phyloP scores from a whole-genome alignment of 371 early-diverging fungal species.

The Mucor plumbeus region DNA sequence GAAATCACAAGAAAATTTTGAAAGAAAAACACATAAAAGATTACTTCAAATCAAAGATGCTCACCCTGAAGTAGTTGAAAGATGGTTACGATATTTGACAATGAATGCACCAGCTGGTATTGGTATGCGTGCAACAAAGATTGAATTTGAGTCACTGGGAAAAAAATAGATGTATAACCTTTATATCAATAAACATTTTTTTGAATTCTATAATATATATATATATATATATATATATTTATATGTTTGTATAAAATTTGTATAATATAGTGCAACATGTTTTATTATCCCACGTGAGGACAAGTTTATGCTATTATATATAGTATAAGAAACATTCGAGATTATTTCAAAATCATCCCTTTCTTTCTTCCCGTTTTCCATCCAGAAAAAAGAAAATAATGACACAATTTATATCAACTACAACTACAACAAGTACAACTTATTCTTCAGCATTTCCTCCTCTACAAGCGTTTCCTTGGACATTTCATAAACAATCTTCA shows the following conservation, averaged over 20 bases:
- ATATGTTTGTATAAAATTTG: no score
- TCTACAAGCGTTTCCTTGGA: slow-evolving; percentile 24
- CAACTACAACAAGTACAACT: not conserved
- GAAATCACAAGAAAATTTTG: slow-evolving; percentile 96
- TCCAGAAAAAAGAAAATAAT: not conserved
- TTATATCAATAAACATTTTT: not conserved
- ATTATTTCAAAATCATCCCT: not conserved
- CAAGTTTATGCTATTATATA: slow-evolving; percentile 11
- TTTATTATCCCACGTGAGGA: not conserved
- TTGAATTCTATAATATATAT: not conserved
- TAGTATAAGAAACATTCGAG: slow-evolving; percentile 16
- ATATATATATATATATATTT: no score
- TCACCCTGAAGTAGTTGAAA: slow-evolving; percentile 75
- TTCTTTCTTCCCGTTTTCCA: slow-evolving; percentile 4
- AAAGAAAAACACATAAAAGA: slow-evolving; percentile 88
- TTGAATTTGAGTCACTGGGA: slow-evolving; percentile 68
- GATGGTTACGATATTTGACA: slow-evolving; percentile 77
- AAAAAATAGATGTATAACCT: slow-evolving; percentile 3
- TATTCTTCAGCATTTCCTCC: slow-evolving; percentile 38
- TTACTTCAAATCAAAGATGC: slow-evolving; percentile 84
- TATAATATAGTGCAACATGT: not conserved
- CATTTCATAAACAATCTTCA: not conserved
- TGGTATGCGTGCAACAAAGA: slow-evolving; percentile 74
- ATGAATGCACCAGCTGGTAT: slow-evolving; percentile 80
- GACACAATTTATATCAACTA: slow-evolving; percentile 8